Evolutionary conservation across 164 flowering plant genomes (phyloP).

Genomic region (Umbilicus rupestris): DNA sequence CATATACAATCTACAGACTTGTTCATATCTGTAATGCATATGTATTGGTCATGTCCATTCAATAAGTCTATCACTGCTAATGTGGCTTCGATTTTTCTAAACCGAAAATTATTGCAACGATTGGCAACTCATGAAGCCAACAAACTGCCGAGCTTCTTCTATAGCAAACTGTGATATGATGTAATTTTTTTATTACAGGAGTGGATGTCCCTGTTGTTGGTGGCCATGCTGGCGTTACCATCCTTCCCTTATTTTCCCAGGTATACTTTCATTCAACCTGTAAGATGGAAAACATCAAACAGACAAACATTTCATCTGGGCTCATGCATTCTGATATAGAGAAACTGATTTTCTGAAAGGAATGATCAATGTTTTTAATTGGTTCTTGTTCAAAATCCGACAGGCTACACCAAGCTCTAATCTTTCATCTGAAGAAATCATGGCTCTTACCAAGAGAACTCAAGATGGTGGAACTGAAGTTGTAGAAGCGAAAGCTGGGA

Average conservation of each 20-base stretch:
- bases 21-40: too few species aligned
- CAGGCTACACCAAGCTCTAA: slow-evolving; percentile 80
- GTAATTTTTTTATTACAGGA: slow-evolving; percentile 30
- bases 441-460: slow-evolving; percentile 75
- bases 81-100: too few species aligned
- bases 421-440: slow-evolving; percentile 54
- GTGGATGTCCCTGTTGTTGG: slow-evolving; percentile 96
- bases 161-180: neutral
- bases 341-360: neutral
- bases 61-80: too few species aligned
- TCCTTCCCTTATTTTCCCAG: slow-evolving; percentile 92
- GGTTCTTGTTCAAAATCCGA: neutral
- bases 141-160: neutral
- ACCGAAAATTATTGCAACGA: too few species aligned
- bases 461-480: slow-evolving; percentile 98
- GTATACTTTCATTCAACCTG: slow-evolving; percentile 20
- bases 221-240: slow-evolving; percentile 97
- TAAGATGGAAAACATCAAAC: too few species aligned
- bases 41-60: too few species aligned
- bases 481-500: slow-evolving; percentile 98
- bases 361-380: neutral
- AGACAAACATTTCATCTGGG: too few species aligned
- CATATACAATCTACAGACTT: too few species aligned
- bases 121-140: too few species aligned
- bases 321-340: neutral